Conservation (phyloP, 306 rosid species). For the Luffa aegyptiaca region DNA sequence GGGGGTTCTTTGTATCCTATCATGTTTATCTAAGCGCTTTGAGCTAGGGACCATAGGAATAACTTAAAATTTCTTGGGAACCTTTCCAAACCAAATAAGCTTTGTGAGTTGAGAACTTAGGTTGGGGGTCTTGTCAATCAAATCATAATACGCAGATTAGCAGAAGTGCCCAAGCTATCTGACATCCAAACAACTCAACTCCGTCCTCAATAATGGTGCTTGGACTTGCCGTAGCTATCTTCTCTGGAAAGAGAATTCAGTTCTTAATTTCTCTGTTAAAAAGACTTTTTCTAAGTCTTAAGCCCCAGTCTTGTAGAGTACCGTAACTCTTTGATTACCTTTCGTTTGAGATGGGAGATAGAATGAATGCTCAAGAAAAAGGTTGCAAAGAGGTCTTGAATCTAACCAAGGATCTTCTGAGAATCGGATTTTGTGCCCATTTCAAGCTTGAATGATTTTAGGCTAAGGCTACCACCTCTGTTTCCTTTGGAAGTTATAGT, state of each 20-base stretch:
- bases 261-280: background rate
- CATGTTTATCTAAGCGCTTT: no score
- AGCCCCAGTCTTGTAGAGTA: background rate
- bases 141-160: no score
- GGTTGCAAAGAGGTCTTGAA: background rate
- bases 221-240: no score
- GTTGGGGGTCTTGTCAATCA: no score
- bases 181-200: background rate
- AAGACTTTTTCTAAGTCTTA: background rate
- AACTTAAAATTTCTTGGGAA: no score
- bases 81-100: no score
- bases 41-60: no score
- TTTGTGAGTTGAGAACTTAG: background rate
- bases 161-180: background rate
- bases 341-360: background rate
- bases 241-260: no score
- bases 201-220: background rate
- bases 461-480: background rate
- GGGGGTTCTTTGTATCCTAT: no score
- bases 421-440: background rate
- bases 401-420: no score
- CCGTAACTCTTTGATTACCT: background rate
- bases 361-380: background rate
- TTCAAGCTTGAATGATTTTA: background rate
- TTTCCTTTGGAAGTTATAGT: background rate